Percentiles rank a stretch among this genome's conserved stretches.
These are phyloP conservation scores for Pachyrhizus erosus DNA, from an alignment of 306 rosid genomes.

Conservation along the genomic window DNA sequence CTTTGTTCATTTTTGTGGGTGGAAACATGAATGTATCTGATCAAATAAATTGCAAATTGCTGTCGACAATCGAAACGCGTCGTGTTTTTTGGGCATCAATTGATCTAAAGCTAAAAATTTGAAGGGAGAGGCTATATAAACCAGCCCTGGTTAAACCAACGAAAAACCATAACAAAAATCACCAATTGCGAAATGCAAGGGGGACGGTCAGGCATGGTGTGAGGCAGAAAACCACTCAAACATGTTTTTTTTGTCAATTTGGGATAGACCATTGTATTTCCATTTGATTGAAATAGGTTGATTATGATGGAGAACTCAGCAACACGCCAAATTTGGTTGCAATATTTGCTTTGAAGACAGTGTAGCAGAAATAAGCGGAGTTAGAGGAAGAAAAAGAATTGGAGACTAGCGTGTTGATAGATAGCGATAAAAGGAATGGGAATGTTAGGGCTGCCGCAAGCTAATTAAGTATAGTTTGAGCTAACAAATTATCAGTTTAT, in stretches of 20 bases:
- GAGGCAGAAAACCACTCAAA: not conserved
- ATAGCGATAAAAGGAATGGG: too few relatives aligned
- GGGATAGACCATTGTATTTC: not conserved
- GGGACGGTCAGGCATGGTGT: too few relatives aligned
- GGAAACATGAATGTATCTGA: not conserved
- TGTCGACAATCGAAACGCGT: not conserved
- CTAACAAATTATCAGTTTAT: too few relatives aligned
- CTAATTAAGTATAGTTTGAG: too few relatives aligned
- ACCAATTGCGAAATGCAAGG: not conserved
- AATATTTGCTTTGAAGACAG: too few relatives aligned
- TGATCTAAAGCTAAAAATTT: not conserved
- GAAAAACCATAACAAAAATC: not conserved
- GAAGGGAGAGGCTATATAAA: not conserved
- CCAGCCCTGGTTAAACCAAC: not conserved
- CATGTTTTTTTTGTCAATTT: not conserved
- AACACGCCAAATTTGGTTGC: too few relatives aligned
- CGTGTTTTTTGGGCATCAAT: not conserved
- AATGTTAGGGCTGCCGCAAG: too few relatives aligned
- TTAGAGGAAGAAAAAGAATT: too few relatives aligned
- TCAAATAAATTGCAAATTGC: not conserved
- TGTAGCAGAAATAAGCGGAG: too few relatives aligned
- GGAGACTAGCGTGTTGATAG: too few relatives aligned
- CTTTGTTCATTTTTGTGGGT: not conserved
- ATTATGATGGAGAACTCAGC: too few relatives aligned
- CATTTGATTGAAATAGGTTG: too few relatives aligned